Conservation (phyloP, 148 eudicot genomes). For the Persicaria tinctoria region DNA sequence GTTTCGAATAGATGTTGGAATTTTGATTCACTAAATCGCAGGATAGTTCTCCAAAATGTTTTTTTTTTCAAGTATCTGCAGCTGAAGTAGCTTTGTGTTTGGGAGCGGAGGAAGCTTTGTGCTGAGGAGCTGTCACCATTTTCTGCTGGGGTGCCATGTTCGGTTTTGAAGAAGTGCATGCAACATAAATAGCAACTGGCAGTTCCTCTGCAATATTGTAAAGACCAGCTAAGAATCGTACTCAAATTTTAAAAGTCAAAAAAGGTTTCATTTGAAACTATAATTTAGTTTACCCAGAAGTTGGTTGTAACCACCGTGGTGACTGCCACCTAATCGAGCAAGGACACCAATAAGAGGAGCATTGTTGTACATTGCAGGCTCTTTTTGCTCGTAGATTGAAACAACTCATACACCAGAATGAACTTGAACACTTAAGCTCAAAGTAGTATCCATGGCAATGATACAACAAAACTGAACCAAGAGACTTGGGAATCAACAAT, state of each 20-base stretch:
- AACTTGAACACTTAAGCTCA: no score
- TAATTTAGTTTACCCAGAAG: constrained; percentile 27
- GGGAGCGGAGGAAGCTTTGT: constrained; percentile 22
- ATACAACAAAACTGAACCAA: no score
- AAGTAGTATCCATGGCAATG: no score
- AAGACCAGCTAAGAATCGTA: not conserved
- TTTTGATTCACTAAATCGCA: no score
- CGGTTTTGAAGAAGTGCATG: not conserved
- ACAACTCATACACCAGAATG: no score
- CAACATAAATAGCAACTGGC: not conserved
- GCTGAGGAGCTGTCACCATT: constrained; percentile 32
- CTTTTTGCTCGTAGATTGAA: constrained; percentile 70
- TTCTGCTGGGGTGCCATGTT: constrained; percentile 10
- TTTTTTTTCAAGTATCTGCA: constrained; percentile 31
- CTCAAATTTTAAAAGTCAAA: not conserved
- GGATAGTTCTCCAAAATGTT: not conserved
- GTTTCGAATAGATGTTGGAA: not conserved
- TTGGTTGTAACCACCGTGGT: constrained; percentile 76
- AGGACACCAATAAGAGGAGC: constrained; percentile 92
- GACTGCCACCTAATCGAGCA: constrained; percentile 63
- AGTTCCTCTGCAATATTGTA: not conserved
- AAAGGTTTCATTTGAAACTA: not conserved
- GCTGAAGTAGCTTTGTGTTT: not conserved
- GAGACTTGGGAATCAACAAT: no score
- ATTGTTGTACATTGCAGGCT: constrained; percentile 97